These are phyloP conservation scores for Rosellinia necatrix DNA, from an alignment of 2,329 filamentous ascomycete genomes.

Conservation along the genomic window DNA sequence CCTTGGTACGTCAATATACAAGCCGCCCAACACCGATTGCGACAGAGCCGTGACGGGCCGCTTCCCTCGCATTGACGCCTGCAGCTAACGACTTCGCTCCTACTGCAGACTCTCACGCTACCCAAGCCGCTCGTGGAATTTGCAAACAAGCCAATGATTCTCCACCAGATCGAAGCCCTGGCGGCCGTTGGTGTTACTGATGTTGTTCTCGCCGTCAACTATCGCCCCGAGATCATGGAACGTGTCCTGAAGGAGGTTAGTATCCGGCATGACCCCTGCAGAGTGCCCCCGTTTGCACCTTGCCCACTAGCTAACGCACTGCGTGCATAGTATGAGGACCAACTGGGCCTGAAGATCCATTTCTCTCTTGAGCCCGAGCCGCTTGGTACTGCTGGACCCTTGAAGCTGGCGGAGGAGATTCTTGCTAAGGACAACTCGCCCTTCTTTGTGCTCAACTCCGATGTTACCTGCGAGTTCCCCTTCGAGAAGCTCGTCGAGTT, in stretches of 20 bases:
- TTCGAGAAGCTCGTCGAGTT: slow-evolving; percentile 89
- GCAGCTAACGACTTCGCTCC: slow-evolving; percentile 28
- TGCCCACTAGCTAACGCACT: slow-evolving; percentile 18
- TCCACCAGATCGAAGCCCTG: slow-evolving; percentile 95
- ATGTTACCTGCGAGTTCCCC: slow-evolving; percentile 97
- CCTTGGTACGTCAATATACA: slow-evolving; percentile 69
- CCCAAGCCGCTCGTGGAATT: slow-evolving; percentile 98
- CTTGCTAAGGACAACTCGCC: slow-evolving; percentile 91
- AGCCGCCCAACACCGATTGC: slow-evolving; percentile 11
- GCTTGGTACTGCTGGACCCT: slow-evolving; percentile 88
- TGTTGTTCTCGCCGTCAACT: slow-evolving; percentile 98
- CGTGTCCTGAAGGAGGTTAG: slow-evolving; percentile 84
- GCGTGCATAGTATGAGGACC: slow-evolving; percentile 73
- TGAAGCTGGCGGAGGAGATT: slow-evolving; percentile 93
- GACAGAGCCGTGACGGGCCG: not conserved
- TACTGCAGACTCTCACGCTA: slow-evolving; percentile 82
- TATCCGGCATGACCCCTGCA: slow-evolving; percentile 26
- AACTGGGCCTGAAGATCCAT: slow-evolving; percentile 93
- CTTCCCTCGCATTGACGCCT: not conserved
- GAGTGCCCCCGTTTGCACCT: slow-evolving; percentile 21
- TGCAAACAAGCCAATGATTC: slow-evolving; percentile 98
- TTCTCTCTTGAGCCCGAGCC: slow-evolving; percentile 97
- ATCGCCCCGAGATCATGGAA: slow-evolving; percentile 97
- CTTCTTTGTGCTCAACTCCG: slow-evolving; percentile 98
- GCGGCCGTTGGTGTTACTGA: slow-evolving; percentile 93